phyloP scores from a whole-genome alignment of 1,284 basidiomycete species.

The Trichosporon asahii region DNA sequence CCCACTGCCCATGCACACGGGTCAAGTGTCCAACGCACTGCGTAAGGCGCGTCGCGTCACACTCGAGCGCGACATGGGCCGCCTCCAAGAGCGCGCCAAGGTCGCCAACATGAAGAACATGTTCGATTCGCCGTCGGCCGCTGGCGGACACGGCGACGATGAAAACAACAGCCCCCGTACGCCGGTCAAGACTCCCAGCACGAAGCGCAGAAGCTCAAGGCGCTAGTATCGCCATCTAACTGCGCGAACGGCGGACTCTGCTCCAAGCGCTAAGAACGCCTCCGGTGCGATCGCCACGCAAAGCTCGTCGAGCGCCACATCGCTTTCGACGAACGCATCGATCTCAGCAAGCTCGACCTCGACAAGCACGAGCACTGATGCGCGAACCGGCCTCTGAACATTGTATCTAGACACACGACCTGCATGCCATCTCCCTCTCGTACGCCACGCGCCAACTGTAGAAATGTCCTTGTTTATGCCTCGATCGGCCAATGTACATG shows the following conservation, averaged over 20 bases:
- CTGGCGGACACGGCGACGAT: background rate
- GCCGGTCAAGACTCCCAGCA: constrained; percentile 4
- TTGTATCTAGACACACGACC: constrained; percentile 3
- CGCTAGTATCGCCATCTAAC: background rate
- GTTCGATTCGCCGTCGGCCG: background rate
- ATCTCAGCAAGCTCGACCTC: background rate
- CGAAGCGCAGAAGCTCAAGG: background rate
- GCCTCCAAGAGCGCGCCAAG: constrained; percentile 37
- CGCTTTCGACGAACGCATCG: no score
- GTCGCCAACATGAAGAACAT: constrained; percentile 9
- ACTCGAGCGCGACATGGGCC: constrained; percentile 50
- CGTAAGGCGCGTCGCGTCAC: constrained; percentile 44
- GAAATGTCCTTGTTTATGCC: background rate
- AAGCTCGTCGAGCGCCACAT: background rate
- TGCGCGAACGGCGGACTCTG: background rate
- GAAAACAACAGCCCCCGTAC: background rate
- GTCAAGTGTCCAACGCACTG: constrained; percentile 28
- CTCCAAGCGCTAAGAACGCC: background rate
- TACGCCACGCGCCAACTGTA: background rate
- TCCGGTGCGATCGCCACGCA: background rate
- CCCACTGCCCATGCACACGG: constrained; percentile 46
- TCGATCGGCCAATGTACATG: background rate
- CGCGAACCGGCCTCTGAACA: background rate
- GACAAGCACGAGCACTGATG: background rate
- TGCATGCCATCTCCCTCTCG: background rate